Conservation (phyloP, 2,329 filamentous ascomycete genomes). For the Cladosporium sp. region DNA sequence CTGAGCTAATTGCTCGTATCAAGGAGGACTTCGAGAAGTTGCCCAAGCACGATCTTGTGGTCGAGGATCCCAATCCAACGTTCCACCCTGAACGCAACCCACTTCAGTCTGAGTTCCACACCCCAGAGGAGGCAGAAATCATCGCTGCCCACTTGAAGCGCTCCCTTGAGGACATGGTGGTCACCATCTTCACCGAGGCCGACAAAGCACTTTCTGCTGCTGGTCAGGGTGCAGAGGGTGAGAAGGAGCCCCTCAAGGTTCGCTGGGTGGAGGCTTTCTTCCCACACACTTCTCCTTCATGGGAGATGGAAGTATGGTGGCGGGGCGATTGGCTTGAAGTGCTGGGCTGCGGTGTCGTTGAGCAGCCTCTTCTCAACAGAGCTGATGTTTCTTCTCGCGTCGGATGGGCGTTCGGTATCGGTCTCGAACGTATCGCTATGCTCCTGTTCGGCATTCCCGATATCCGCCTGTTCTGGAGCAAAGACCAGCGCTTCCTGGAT, state of each 20-base stretch:
- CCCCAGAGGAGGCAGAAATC: conserved; percentile 71
- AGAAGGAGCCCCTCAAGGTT: conserved; percentile 70
- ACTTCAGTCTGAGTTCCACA: conserved; percentile 68
- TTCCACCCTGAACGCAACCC: conserved; percentile 77
- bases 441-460: conserved; percentile 93
- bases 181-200: conserved; percentile 80
- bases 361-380: conserved; percentile 74
- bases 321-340: conserved; percentile 94
- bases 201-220: conserved; percentile 57
- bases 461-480: conserved; percentile 94
- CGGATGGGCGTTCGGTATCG: conserved; percentile 94
- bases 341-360: conserved; percentile 84
- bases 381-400: conserved; percentile 71
- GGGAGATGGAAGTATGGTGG: conserved; percentile 95
- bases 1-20: conserved; percentile 61
- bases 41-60: conserved; percentile 68
- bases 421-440: conserved; percentile 95
- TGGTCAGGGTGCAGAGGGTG: conserved; percentile 31
- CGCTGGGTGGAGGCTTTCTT: conserved; percentile 98
- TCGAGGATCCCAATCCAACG: conserved; percentile 79
- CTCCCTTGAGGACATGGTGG: conserved; percentile 82
- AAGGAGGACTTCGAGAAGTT: conserved; percentile 66
- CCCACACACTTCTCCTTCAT: conserved; percentile 91
- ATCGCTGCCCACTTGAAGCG: conserved; percentile 82
- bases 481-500: conserved; percentile 74